Evolutionary conservation across 1,284 basidiomycete genomes (phyloP), one percentile per base, ranked within the genome.

Genomic region (Ustilago nuda): DNA sequence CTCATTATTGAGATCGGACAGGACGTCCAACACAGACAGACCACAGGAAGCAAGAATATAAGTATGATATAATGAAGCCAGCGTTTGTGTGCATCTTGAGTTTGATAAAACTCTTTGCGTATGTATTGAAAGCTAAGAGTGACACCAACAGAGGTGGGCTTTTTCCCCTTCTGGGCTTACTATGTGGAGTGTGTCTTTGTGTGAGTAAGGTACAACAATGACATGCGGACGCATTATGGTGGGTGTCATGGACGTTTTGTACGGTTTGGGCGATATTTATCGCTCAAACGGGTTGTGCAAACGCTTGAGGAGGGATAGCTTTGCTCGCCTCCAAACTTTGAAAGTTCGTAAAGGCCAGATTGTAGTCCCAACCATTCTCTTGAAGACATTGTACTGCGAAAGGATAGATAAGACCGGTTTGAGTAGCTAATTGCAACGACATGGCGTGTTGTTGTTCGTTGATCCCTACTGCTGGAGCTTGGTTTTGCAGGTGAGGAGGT

Each of bases 351-450:
- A 85, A 56, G 2, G 86, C 86, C 23, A 76, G 61, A 35, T 74
- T 66, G 36, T 81, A 80, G 54, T 86, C 81, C 86, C 86, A 87
- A 2, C 63, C 76, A 65, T 87, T 87, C 63, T 86, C 84, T n/a
- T 72, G 70, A 17, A 87, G 72, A 56, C 86, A 87, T 67, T 86
- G 76, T 53, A 87, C 82, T 23, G 86, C 84, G 41, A 86, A 86
- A 4, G 80, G 76, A 54, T 86, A 87, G 36, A 76, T 85, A 15
- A 87, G 79, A 17, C 80, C 79, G 12, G 86, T 87, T 57, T 84
- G 71, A 4, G 77, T 57, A 23, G 82, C 81, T 11, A 87, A 76
- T 61, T 86, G 81, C 23, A 86, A 68, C 11, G 86, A 72, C 41
- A 86, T 68, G 37, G 56, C 51, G 54, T 87, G 86, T 57, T 87